A percentile compares a stretch with the other conserved stretches of the same genome.
Evolutionary conservation across 2,329 filamentous ascomycete species (phyloP).

Genomic region (Penicillium sp.): DNA sequence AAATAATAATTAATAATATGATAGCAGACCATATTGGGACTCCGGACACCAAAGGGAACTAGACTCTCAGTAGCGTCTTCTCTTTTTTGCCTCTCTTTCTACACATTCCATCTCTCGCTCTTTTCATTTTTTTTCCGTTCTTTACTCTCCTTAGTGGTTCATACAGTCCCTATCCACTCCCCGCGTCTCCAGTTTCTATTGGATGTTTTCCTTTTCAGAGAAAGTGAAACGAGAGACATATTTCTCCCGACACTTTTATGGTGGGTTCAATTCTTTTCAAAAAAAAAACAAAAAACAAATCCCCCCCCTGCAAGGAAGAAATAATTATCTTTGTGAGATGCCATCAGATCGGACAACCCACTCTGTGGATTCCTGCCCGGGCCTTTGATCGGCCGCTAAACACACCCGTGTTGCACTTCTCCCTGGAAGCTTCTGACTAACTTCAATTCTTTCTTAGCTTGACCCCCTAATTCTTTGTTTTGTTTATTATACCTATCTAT

Average conservation of each 20-base stretch:
- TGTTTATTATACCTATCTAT: slow-evolving; percentile 3
- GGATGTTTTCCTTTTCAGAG: slow-evolving; percentile 1
- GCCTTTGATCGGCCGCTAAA: slow-evolving; percentile 25
- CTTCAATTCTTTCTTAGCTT: slow-evolving; percentile 7
- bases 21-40: background rate
- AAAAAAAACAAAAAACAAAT: background rate
- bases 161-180: slow-evolving; percentile 14
- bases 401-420: slow-evolving; percentile 15
- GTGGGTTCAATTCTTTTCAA: background rate
- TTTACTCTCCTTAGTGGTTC: background rate
- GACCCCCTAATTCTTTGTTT: slow-evolving; percentile 14
- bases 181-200: slow-evolving; percentile 6
- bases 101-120: background rate
- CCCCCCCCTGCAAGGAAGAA: slow-evolving; percentile 7
- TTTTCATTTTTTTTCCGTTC: background rate
- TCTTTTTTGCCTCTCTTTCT: background rate
- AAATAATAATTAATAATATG: background rate
- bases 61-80: slow-evolving; percentile 2
- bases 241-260: slow-evolving; percentile 1
- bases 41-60: slow-evolving; percentile 2
- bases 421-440: slow-evolving; percentile 23
- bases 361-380: slow-evolving; percentile 23
- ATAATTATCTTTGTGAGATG: slow-evolving; percentile 4
- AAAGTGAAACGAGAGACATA: slow-evolving; percentile 1
- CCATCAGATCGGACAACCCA: slow-evolving; percentile 18